Evolutionary conservation across 2,329 filamentous ascomycete species (phyloP), one percentile per base, ranked within the genome.

Genomic region (Alternaria ventricosa): DNA sequence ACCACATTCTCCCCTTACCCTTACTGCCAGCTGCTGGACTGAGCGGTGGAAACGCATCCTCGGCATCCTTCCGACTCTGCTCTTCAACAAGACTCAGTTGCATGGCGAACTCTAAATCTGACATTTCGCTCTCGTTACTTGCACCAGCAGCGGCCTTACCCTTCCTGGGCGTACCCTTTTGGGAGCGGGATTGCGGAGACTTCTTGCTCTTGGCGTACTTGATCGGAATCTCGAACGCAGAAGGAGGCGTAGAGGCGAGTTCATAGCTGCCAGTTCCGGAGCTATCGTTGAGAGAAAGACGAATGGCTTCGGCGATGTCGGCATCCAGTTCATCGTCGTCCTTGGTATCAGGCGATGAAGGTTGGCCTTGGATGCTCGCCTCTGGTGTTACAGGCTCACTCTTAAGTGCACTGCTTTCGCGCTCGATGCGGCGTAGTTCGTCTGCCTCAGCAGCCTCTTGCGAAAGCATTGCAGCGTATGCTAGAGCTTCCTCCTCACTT

Each of bases 281-380:
- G 43, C 49, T 68, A 6, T 75, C 73, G 51, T 75, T 78, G 11
- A 85, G 72, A 47, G 82, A 84, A 27, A 87, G 81, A 13, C 87
- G 86, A 57, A 90, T 89, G 0, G 88, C 88, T 78, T 90, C 87
- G 5, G 87, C 87, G 20, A 90, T 83, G 36, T 90, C 87, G 5
- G 85, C 83, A 60, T 88, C 87, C 4, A 86, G 71, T 33, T 85
- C 83, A 36, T 86, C 83, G 18, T 85, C 82, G 0, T 80, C 76
- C 13, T 82, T 64, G 18, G 70, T 27, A 6, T 10, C 61, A 50
- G 76, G 58, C 80, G 80, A 71, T 15, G 68, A 70, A 55, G 76
- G 65, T 56, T 75, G 64, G 30, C 67, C 59, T 22, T 67, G 60
- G n/a, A 73, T 43, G 56, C 77, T 81, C 18, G 73, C 67, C 51